Evolutionary conservation across 2,329 filamentous ascomycete species (phyloP).

Genomic region (Bipolaris gigantea): DNA sequence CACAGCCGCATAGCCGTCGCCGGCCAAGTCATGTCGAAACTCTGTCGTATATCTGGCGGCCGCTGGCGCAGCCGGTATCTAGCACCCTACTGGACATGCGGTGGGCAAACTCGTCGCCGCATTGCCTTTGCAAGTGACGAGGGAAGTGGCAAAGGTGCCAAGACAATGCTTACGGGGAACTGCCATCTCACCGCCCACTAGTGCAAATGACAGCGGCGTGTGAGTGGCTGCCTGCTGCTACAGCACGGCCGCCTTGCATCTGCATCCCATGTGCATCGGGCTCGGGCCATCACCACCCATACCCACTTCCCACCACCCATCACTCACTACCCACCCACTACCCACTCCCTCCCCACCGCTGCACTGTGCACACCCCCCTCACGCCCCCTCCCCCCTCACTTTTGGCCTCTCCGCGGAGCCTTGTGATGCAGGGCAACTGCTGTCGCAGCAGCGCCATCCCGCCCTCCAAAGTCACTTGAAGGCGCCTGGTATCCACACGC

Average conservation of each 20-base stretch:
- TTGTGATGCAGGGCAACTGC: constrained; percentile 24
- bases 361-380: background rate
- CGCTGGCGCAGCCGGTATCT: background rate
- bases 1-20: too few species aligned
- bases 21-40: too few species aligned
- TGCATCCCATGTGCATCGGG: constrained; percentile 13
- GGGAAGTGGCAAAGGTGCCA: constrained; percentile 15
- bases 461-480: constrained; percentile 16
- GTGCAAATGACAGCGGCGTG: background rate
- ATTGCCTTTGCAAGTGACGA: too few species aligned
- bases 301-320: too few species aligned
- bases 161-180: constrained; percentile 11
- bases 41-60: background rate
- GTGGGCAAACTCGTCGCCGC: too few species aligned
- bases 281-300: background rate
- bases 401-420: constrained; percentile 10
- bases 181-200: constrained; percentile 27
- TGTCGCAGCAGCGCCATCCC: constrained; percentile 25
- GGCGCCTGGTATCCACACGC: constrained; percentile 6
- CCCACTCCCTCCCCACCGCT: too few species aligned
- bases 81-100: too few species aligned
- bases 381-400: constrained; percentile 3
- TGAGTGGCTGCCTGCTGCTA: constrained; percentile 23
- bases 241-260: constrained; percentile 26
- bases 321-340: background rate